Percentiles rank a stretch among this genome's conserved stretches.
These are phyloP conservation scores for Martiniozyma asiatica DNA, from an alignment of 1,139 yeast species.

Conservation along the genomic window DNA sequence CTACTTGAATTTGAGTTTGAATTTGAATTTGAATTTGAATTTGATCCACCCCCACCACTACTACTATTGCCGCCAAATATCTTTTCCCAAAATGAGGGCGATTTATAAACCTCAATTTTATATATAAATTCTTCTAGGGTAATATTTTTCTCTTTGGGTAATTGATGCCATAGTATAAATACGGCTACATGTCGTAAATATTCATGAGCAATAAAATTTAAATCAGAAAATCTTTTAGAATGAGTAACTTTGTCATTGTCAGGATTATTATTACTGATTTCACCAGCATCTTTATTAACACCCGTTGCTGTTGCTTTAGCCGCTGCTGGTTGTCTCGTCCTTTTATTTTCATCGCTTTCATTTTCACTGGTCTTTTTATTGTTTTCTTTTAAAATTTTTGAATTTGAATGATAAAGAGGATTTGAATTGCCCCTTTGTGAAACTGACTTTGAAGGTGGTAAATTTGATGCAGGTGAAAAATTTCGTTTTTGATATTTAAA, in stretches of 20 bases:
- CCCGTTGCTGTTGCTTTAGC: neutral
- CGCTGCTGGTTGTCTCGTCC: neutral
- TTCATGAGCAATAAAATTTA: constrained; percentile 47
- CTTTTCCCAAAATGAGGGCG: constrained; percentile 69
- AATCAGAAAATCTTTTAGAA: constrained; percentile 54
- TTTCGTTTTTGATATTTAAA: constrained; percentile 48
- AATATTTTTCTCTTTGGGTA: constrained; percentile 24
- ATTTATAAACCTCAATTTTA: constrained; percentile 45
- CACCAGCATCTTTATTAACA: too few species aligned
- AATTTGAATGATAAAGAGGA: too few species aligned
- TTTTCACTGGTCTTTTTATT: too few species aligned
- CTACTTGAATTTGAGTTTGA: too few species aligned
- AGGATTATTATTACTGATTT: too few species aligned
- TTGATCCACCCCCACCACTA: too few species aligned
- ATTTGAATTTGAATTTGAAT: too few species aligned
- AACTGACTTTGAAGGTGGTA: constrained; percentile 27
- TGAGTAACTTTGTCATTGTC: neutral
- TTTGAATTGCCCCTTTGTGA: too few species aligned
- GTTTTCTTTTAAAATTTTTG: too few species aligned
- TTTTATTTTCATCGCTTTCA: constrained; percentile 1
- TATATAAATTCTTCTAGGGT: constrained; percentile 39
- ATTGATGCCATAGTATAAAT: constrained; percentile 41
- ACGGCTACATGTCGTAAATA: constrained; percentile 58
- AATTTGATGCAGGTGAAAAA: constrained; percentile 23
- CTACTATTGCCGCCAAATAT: constrained; percentile 31